Evolutionary conservation across 495 filamentous ascomycete genomes (phyloP), one percentile per base, ranked within the genome.

Genomic region (Hyaloscypha bicolor): DNA sequence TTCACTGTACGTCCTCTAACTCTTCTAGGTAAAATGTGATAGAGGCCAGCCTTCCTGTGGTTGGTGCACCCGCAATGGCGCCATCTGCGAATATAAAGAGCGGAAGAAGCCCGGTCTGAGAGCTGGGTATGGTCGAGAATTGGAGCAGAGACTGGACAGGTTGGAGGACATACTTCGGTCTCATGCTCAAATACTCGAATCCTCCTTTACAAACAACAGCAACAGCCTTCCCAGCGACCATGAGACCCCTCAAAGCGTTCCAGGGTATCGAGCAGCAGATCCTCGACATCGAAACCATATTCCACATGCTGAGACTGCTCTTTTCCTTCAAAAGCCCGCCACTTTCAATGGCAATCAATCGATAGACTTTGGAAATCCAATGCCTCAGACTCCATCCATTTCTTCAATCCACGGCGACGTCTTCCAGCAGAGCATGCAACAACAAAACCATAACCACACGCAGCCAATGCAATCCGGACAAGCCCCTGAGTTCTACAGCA

Each of bases 41-140:
- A 88, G 92, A 29, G 85, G 88, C 11, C 91, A 93, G 65, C 93
- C 93, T 9, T 88, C 87, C 65, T 97, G 93, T 77, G 93, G 93
- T 55, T 96, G 93, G 93, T 97, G 93, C 73, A 82, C 82, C 70
- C 87, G 91, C 63, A 96, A 96, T 76, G 84, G 85, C 6, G 89
- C 91, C 52, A 48, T 80, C 31, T 95, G 92, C 79, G 90, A 93
- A 75, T 95, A 95, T 77, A 92, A 89, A 74, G 91, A 92, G 72
- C 85, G 92, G 22, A 94, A 93, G 79, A 94, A 94, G 76, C 92
- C 92, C 25, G 92, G 91, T 1, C 58, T 74, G 37, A 63, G 72
- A 64, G 93, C 93, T 58, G 93, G 93, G 1, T 96, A 96, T 75
- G 93, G 93, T 1, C 85, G 93, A 63, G 93, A 97, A 77, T 79